These are phyloP conservation scores for Castanopsis chinensis DNA, from an alignment of 306 rosid genomes.

Conservation along the genomic window DNA sequence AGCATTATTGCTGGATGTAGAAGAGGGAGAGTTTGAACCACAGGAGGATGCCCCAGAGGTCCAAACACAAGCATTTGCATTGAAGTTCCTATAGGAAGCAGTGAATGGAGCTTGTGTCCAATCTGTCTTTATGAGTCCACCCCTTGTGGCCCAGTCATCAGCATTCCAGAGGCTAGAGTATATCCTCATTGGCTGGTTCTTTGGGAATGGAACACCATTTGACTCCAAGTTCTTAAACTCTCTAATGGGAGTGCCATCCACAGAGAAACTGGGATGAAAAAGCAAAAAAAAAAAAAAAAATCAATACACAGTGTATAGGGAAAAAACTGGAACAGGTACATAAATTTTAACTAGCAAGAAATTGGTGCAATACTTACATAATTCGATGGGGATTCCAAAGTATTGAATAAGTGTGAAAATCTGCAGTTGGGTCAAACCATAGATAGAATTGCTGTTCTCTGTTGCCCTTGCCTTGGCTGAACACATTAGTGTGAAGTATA, in stretches of 20 bases:
- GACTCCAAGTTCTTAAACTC: conserved; percentile 74
- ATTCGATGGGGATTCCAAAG: conserved; percentile 62
- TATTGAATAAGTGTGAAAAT: conserved; percentile 68
- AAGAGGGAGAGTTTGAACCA: conserved; percentile 20
- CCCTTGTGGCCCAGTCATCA: conserved; percentile 87
- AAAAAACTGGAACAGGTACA: too few species aligned
- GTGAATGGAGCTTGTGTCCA: conserved; percentile 66
- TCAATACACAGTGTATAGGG: not conserved
- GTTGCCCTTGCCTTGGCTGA: conserved; percentile 67
- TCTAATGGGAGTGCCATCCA: conserved; percentile 65
- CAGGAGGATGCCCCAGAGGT: conserved; percentile 45
- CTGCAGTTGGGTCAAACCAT: conserved; percentile 81
- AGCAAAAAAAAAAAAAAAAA: not conserved
- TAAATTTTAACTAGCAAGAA: not conserved
- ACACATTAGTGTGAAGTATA: conserved; percentile 66
- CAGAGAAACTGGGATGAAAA: conserved; percentile 43
- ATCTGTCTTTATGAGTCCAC: conserved; percentile 66
- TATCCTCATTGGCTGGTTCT: conserved; percentile 58
- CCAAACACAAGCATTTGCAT: conserved; percentile 55
- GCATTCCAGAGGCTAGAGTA: conserved; percentile 73
- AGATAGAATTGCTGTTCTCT: conserved; percentile 75
- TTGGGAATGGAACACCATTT: conserved; percentile 52
- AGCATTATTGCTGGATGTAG: not conserved
- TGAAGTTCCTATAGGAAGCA: conserved; percentile 57
- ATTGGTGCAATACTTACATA: conserved; percentile 33